Base-by-base conservation (phyloP, 2,329 filamentous ascomycete genomes). In the Penicillium sp. region DNA sequence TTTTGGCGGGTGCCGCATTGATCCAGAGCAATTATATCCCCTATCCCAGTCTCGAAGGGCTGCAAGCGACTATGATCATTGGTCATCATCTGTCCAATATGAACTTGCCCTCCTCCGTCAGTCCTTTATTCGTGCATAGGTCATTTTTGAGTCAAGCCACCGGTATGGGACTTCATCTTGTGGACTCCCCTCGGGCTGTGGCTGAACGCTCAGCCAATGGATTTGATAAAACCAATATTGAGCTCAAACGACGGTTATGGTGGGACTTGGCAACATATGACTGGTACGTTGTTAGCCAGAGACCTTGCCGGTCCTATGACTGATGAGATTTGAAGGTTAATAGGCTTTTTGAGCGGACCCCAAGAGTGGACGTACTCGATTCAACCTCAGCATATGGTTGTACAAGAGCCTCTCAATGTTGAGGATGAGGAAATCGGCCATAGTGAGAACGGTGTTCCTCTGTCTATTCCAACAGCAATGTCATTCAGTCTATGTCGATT, bases 331-430 rank as follows among this genome's bases (percentile, higher is more conserved):
- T 11, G 6, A 28, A 77, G 75, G 75, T 53, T 75, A 5, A 38
- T 78, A 7, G 64, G 71, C 1, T 73, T 75, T 41, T 64, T 75
- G n/a, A 73, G 73, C 6, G 77, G 77, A 1, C 73, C 75, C 1
- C 72, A 77, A 36, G 75, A 79, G 53, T 75, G 74, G 45, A 75
- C 73, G 1, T 81, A 80, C 58, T 65, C 68, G 2, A 67, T 79
- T 14, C 67, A 76, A 19, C 73, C 76, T 3, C 54, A 68, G 3
- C 75, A 78, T 10, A 76, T 78, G 71, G 64, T 68, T 8, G 73
- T 78, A 28, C 67, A 72, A 1, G 59, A 67, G 28, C 78, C 77
- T 1, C 64, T 72, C 2, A 79, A 81, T 48, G 62, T 79, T 12
- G 70, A 76, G 25, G 76, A 79, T 43, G 65, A 68, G 2, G 69